Conservation (phyloP, 164 flowering plant genomes). For the Hamamelis virginiana region DNA sequence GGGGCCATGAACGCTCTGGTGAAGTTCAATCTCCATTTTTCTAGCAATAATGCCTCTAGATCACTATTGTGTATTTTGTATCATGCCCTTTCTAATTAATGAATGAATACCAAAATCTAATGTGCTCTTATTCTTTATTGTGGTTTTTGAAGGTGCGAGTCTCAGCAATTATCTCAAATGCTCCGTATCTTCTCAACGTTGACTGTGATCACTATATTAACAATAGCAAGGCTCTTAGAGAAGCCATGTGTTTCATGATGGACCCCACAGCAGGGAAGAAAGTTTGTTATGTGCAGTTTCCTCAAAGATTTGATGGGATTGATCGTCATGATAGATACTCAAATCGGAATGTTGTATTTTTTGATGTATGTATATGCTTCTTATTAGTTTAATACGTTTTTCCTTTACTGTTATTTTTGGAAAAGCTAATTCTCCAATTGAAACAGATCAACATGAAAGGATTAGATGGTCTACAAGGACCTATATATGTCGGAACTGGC, state of each 20-base stretch:
- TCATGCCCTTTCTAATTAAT: neutral
- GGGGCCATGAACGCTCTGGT: conserved; percentile 68
- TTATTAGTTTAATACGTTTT: neutral
- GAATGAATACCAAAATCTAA: neutral
- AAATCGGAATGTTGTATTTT: conserved; percentile 58
- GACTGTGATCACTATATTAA: conserved; percentile 69
- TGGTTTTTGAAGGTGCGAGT: conserved; percentile 28
- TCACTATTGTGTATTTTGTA: neutral
- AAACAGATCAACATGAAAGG: conserved; percentile 62
- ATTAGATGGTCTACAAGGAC: conserved; percentile 63
- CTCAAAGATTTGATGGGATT: conserved; percentile 64
- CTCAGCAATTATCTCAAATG: conserved; percentile 60
- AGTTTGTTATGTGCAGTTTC: conserved; percentile 59
- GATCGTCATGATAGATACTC: conserved; percentile 57
- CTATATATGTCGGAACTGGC: conserved; percentile 64
- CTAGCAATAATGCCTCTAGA: neutral
- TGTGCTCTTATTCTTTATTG: neutral
- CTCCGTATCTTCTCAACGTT: conserved; percentile 53
- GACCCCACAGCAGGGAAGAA: conserved; percentile 53
- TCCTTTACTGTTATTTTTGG: neutral
- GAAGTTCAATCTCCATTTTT: conserved; percentile 2
- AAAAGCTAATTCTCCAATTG: neutral
- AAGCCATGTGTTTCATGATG: conserved; percentile 66
- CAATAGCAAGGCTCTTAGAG: conserved; percentile 61
- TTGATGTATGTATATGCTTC: conserved; percentile 39